phyloP scores from a whole-genome alignment of 2,329 filamentous ascomycete species.

The Capronia epimyces region DNA sequence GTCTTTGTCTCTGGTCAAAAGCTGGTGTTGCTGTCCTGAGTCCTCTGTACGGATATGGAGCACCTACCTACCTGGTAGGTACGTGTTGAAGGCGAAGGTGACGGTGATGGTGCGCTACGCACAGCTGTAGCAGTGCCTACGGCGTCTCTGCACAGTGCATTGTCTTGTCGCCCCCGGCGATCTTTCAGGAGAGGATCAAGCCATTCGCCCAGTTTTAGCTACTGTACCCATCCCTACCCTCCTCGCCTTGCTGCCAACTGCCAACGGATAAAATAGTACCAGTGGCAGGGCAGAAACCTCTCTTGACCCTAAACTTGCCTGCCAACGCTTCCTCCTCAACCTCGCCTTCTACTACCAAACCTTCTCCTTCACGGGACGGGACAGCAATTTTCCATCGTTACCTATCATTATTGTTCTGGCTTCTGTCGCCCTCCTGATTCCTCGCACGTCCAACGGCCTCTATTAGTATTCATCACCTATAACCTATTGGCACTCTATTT shows the following conservation, averaged over 20 bases:
- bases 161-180: not conserved
- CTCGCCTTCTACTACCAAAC: not conserved
- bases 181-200: conserved; percentile 1
- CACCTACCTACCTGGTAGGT: too few relatives aligned
- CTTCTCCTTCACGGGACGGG: conserved; percentile 3
- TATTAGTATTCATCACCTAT: not conserved
- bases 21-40: not conserved
- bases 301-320: not conserved
- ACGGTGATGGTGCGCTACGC: too few relatives aligned
- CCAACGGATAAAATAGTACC: not conserved
- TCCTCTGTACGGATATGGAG: not conserved
- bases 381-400: conserved; percentile 2
- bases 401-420: not conserved
- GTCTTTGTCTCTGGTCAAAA: not conserved
- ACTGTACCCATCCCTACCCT: not conserved
- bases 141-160: not conserved
- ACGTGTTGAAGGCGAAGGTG: too few relatives aligned
- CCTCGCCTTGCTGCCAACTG: not conserved
- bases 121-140: too few relatives aligned
- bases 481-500: not conserved
- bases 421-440: not conserved
- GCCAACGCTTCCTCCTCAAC: not conserved
- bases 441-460: not conserved
- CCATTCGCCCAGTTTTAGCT: not conserved
- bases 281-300: not conserved